Percentiles rank a stretch among this genome's conserved stretches.
phyloP scores from a whole-genome alignment of 2,329 filamentous ascomycete genomes.

The Hyphodiscus sp. region DNA sequence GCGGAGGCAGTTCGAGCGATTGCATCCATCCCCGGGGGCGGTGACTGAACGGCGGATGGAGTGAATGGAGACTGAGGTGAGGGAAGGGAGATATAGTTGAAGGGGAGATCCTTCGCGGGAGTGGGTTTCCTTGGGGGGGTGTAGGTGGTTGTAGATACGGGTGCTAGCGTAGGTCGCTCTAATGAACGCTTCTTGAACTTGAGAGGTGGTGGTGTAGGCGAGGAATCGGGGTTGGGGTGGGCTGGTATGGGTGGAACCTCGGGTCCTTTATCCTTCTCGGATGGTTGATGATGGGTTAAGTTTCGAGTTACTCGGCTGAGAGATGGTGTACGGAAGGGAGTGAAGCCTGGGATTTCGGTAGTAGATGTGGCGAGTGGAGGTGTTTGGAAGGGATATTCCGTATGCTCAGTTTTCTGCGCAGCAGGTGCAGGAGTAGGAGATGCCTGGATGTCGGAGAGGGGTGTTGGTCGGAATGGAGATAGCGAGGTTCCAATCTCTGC shows the following conservation, averaged over 20 bases:
- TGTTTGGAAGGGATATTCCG: background rate
- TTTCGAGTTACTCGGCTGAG: too few species aligned
- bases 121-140: background rate
- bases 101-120: background rate
- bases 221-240: background rate
- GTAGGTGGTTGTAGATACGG: background rate
- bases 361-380: too few species aligned
- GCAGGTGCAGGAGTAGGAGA: background rate
- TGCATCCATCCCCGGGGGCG: background rate
- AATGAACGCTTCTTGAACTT: background rate
- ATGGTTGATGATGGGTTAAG: too few species aligned
- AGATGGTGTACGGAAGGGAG: too few species aligned
- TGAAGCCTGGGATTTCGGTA: too few species aligned
- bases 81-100: constrained; percentile 2
- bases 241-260: too few species aligned
- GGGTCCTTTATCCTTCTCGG: too few species aligned
- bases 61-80: background rate
- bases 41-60: background rate
- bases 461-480: background rate
- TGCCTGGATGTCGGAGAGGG: background rate
- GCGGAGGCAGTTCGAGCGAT: background rate
- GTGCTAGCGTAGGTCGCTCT: background rate
- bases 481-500: background rate
- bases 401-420: background rate
- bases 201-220: background rate